These are phyloP conservation scores for Daldinia sp. DNA, from an alignment of 2,329 filamentous ascomycete genomes.

Conservation along the genomic window DNA sequence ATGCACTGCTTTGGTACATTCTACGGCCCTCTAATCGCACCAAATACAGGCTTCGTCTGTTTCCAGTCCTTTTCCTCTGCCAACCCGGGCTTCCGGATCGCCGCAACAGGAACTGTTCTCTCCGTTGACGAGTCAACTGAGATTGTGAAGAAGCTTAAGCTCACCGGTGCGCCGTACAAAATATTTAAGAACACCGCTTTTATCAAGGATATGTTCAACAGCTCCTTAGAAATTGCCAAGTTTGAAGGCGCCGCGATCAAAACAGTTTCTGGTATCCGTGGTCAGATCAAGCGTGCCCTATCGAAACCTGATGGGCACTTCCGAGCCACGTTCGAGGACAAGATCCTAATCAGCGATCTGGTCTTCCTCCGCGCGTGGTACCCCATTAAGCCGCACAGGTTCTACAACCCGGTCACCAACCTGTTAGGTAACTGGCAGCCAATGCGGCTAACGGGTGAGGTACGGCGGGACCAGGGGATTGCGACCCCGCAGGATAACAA, in stretches of 20 bases:
- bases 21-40: constrained; percentile 92
- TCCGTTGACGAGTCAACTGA: constrained; percentile 95
- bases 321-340: constrained; percentile 98
- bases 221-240: constrained; percentile 92
- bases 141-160: constrained; percentile 99
- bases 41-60: constrained; percentile 94
- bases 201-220: constrained; percentile 98
- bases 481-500: constrained; percentile 83
- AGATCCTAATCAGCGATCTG: constrained; percentile 95
- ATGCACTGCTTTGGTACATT: constrained; percentile 99
- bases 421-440: constrained; percentile 85
- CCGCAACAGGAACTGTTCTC: constrained; percentile 91
- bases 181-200: constrained; percentile 99
- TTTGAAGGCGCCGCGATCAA: constrained; percentile 97
- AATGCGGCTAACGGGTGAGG: constrained; percentile 94
- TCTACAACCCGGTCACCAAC: constrained; percentile 97
- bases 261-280: constrained; percentile 93
- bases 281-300: constrained; percentile 96
- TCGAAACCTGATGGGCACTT: constrained; percentile 95
- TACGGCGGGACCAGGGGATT: constrained; percentile 79
- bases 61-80: constrained; percentile 88
- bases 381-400: constrained; percentile 90
- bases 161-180: constrained; percentile 93
- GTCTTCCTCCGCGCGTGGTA: constrained; percentile 98
- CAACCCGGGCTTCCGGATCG: constrained; percentile 90